A percentile compares a stretch with the other conserved stretches of the same genome.
phyloP scores from a whole-genome alignment of 2,329 filamentous ascomycete genomes.

The Venturia aucupariae region DNA sequence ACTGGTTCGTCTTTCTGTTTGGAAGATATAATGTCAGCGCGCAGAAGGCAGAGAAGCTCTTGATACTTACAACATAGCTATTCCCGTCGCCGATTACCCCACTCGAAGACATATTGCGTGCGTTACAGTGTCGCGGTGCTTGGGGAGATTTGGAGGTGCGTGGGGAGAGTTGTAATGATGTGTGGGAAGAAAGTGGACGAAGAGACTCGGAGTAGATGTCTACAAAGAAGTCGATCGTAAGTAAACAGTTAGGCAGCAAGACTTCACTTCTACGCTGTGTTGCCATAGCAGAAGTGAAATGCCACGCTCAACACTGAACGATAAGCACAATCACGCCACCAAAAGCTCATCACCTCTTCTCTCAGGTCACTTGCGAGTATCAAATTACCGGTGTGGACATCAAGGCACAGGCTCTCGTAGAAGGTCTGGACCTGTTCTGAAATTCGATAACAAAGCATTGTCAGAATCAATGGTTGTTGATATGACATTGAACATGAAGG shows the following conservation, averaged over 20 bases:
- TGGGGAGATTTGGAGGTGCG: no score
- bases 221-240: neutral
- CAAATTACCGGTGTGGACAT: no score
- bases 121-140: neutral
- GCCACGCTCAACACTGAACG: neutral
- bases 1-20: neutral
- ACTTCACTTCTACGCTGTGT: neutral
- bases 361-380: no score
- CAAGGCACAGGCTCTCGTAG: no score
- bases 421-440: no score
- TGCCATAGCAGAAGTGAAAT: neutral
- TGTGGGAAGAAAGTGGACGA: neutral
- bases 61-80: neutral
- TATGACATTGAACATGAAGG: neutral
- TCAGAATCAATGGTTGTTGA: neutral
- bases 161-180: neutral
- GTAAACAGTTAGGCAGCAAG: neutral
- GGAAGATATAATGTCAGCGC: neutral
- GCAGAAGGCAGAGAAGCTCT: neutral
- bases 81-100: neutral
- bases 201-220: neutral
- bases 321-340: neutral
- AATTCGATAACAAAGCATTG: no score
- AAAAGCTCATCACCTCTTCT: neutral
- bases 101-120: neutral